Evolutionary conservation across 169 alveolate genomes (phyloP).

Genomic region (Plasmodium blacklocki): DNA sequence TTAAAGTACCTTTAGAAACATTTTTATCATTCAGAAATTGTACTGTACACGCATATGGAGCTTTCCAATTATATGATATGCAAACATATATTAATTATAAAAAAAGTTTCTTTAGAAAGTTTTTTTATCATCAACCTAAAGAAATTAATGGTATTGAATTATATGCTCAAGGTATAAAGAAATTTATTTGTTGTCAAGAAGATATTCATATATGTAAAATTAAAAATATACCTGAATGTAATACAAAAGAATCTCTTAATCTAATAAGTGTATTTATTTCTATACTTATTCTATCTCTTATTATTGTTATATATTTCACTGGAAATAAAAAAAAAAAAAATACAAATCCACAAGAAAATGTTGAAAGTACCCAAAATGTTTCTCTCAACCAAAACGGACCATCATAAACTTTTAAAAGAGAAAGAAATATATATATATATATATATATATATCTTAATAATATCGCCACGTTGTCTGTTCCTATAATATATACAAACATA

Average conservation of each 20-base stretch:
- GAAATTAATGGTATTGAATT: constrained; percentile 31
- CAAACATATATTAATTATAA: constrained; percentile 28
- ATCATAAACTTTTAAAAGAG: background rate
- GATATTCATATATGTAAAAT: constrained; percentile 25
- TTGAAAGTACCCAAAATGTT: background rate
- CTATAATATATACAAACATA: too few relatives aligned
- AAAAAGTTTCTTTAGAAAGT: constrained; percentile 13
- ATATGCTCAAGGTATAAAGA: constrained; percentile 50
- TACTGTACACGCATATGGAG: constrained; percentile 67
- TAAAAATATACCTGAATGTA: constrained; percentile 33
- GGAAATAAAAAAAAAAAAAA: constrained; percentile 8
- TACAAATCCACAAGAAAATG: background rate
- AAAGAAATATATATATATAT: background rate
- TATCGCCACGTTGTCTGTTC: too few relatives aligned
- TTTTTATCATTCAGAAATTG: constrained; percentile 22
- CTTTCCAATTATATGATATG: constrained; percentile 53
- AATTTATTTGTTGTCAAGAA: constrained; percentile 38
- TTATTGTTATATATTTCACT: constrained; percentile 16
- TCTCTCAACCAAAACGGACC: background rate
- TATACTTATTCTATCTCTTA: constrained; percentile 9
- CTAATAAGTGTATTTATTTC: constrained; percentile 12
- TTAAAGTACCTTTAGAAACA: constrained; percentile 42
- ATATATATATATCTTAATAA: too few relatives aligned
- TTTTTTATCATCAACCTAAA: constrained; percentile 23
- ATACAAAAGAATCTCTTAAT: constrained; percentile 13